Percentiles rank a stretch among this genome's conserved stretches.
These are phyloP conservation scores for Euclidium syriacum DNA, from an alignment of 345 rosid species.

Conservation along the genomic window DNA sequence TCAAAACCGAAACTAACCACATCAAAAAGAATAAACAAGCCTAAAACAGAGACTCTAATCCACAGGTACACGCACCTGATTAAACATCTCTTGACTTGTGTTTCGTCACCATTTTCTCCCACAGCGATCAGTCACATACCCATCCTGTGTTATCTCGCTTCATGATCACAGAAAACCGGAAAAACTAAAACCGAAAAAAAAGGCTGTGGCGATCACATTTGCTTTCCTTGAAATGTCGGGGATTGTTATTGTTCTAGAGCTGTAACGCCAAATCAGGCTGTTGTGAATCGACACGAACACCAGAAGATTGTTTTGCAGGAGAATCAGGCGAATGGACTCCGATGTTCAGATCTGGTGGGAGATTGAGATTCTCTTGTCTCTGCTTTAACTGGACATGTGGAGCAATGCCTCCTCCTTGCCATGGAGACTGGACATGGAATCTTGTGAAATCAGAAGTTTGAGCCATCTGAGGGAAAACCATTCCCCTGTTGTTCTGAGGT, in stretches of 20 bases:
- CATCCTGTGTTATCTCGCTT: background rate
- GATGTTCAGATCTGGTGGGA: slow-evolving; percentile 84
- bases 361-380: slow-evolving; percentile 53
- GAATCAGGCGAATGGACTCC: slow-evolving; percentile 87
- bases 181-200: too few relatives aligned
- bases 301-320: slow-evolving; percentile 71
- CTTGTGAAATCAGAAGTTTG: slow-evolving; percentile 51
- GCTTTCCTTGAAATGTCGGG: background rate
- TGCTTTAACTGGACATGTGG: slow-evolving; percentile 52
- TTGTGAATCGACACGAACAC: slow-evolving; percentile 68
- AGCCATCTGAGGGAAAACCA: slow-evolving; percentile 48
- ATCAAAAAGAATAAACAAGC: slow-evolving; percentile 7
- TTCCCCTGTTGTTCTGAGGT: slow-evolving; percentile 28
- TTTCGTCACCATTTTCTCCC: background rate
- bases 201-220: background rate
- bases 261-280: slow-evolving; percentile 96
- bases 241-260: slow-evolving; percentile 38
- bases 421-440: slow-evolving; percentile 55
- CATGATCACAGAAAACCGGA: background rate
- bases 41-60: background rate
- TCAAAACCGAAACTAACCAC: slow-evolving; percentile 6
- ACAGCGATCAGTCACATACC: background rate
- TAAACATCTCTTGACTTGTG: background rate
- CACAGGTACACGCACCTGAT: background rate
- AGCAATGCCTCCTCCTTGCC: slow-evolving; percentile 49